Conservation (phyloP, 2,329 filamentous ascomycete species). For the Diplodia corticola region DNA sequence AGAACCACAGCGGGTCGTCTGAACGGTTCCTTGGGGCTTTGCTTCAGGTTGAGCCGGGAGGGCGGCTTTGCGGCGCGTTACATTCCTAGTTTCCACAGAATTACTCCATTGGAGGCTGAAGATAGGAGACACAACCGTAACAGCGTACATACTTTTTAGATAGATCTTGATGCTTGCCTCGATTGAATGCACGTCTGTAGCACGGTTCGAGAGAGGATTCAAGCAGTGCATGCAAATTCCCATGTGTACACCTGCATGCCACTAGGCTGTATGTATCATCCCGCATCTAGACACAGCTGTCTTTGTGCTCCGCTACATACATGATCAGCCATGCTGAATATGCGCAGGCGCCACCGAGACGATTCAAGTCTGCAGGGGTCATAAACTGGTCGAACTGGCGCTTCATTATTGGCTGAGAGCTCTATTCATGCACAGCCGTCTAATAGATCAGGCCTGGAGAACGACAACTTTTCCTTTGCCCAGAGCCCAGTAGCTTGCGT, state of each 20-base stretch:
- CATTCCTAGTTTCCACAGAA: conserved; percentile 61
- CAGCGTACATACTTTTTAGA: conserved; percentile 19
- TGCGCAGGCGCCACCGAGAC: neutral
- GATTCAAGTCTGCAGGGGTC: neutral
- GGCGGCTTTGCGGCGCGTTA: conserved; percentile 64
- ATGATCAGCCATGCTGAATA: neutral
- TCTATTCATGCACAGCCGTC: neutral
- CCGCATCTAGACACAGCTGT: neutral
- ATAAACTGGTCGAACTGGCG: neutral
- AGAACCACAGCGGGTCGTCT: conserved; percentile 61
- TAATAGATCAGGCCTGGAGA: neutral
- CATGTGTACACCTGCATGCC: neutral
- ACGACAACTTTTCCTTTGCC: neutral
- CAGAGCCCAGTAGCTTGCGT: neutral
- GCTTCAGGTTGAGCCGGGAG: conserved; percentile 64
- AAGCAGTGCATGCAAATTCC: neutral
- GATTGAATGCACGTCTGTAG: neutral
- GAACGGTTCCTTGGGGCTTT: conserved; percentile 54
- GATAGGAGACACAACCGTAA: conserved; percentile 21
- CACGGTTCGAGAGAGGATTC: neutral
- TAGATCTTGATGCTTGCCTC: neutral
- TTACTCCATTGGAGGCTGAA: conserved; percentile 19
- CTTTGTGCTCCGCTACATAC: neutral
- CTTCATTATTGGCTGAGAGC: neutral
- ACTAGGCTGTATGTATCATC: neutral